phyloP scores from a whole-genome alignment of 1,284 basidiomycete genomes.

The Sporisorium exsertum region DNA sequence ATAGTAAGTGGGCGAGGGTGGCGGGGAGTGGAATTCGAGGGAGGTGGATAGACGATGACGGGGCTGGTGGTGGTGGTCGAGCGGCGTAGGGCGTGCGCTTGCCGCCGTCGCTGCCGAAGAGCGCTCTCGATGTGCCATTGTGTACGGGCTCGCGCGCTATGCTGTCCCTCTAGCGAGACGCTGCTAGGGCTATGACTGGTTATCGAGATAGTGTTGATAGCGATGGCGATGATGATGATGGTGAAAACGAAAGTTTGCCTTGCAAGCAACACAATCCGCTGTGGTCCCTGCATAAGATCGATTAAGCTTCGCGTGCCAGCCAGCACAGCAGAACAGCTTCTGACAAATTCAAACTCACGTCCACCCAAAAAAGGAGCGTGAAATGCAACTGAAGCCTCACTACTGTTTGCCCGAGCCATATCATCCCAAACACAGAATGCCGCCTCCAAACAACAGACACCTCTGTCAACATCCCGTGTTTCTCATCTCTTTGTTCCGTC shows the following conservation, averaged over 20 bases:
- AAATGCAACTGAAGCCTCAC: neutral
- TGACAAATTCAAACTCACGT: neutral
- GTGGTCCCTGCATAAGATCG: conserved; percentile 1
- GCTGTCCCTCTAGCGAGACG: neutral
- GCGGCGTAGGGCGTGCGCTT: conserved; percentile 4
- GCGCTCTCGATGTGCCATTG: conserved; percentile 31
- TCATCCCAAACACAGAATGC: neutral
- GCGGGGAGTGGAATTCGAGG: conserved; percentile 19
- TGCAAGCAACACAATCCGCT: neutral
- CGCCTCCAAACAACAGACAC: too few species aligned
- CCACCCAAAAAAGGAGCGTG: neutral
- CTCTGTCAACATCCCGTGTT: too few species aligned
- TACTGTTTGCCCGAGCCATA: neutral
- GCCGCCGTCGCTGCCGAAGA: conserved; percentile 6
- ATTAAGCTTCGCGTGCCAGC: neutral
- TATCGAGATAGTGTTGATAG: neutral
- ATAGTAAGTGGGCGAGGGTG: conserved; percentile 48
- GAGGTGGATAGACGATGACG: conserved; percentile 17
- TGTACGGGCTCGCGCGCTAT: neutral
- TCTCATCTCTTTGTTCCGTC: too few species aligned
- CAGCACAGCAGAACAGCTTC: neutral
- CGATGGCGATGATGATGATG: neutral
- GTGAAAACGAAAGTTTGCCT: neutral
- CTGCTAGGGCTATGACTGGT: neutral
- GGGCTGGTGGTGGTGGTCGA: conserved; percentile 3